Evolutionary conservation across 2,329 filamentous ascomycete species (phyloP), one percentile per base, ranked within the genome.

Genomic region (Botrytis paeoniae): DNA sequence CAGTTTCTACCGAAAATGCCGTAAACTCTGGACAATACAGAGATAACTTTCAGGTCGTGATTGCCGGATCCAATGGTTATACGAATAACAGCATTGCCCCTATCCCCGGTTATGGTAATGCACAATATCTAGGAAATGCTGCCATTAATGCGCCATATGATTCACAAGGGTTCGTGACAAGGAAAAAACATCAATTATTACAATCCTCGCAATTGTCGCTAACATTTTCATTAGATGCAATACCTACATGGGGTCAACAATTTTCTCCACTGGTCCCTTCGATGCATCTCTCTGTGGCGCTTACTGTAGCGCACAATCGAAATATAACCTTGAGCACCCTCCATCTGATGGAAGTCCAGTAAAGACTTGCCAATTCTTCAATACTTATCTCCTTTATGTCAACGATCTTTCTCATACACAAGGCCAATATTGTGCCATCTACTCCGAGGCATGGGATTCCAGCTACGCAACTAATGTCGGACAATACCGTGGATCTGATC

Each of bases 341-440:
- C 60, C 32, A 25, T 25, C 35, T 25, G 60, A 63, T n/a, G 35
- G 60, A 41, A 63, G 35, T 41, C 35, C 35, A 41, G 60, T 41
- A 3, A 63, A 63, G 60, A 37, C 32, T 8, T 37, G 35, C 22
- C 32, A 25, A 35, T 63, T 41, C 22, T 39, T 63, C 60, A 63
- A 39, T n/a, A n/a, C 60, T 25, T 39, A 63, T 63, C 29, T 63
- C 60, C 22, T 41, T 63, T 63, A 63, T 35, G 37, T 63, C 60
- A 63, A 39, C 3, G 25, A 37, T 41, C 60, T 41, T 37, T 22
- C 60, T 32, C 20, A 39, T 14, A 63, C 16, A 25, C 60, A 39
- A n/a, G 60, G 60, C 22, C 60, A 63, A 41, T 63, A 63, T 22
- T 63, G 60, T 63, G 35, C 60, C 20, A 63, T 63, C 32, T 63